A percentile compares a stretch with the other conserved stretches of the same genome.
phyloP scores from a whole-genome alignment of 2,329 filamentous ascomycete species.

The Hypoxylon rubiginosum region DNA sequence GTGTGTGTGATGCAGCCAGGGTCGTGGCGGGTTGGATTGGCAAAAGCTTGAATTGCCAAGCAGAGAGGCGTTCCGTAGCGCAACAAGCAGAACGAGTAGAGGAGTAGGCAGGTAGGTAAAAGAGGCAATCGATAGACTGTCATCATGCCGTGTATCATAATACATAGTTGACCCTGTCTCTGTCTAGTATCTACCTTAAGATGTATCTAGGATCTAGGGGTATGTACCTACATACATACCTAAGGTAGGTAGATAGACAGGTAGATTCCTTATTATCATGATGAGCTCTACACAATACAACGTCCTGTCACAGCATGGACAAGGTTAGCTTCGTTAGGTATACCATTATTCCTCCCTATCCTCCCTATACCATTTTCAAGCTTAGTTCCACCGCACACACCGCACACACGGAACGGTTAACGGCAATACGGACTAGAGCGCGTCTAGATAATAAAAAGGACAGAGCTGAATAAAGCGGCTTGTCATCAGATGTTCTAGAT shows the following conservation, averaged over 20 bases:
- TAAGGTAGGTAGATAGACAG: no score
- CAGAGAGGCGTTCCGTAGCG: slow-evolving; percentile 11
- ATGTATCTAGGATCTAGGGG: no score
- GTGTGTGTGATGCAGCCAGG: slow-evolving; percentile 38
- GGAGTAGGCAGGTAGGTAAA: no score
- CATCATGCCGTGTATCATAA: no score
- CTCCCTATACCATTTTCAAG: not conserved
- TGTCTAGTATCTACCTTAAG: no score
- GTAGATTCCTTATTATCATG: no score
- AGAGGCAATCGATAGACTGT: no score
- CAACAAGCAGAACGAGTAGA: not conserved
- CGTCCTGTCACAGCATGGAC: not conserved
- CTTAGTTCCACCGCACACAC: slow-evolving; percentile 8
- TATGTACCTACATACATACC: no score
- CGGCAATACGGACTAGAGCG: slow-evolving; percentile 5
- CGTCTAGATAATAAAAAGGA: slow-evolving; percentile 4
- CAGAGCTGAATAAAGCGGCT: slow-evolving; percentile 27
- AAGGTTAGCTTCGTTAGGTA: no score
- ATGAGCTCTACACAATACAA: no score
- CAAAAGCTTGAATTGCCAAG: slow-evolving; percentile 40
- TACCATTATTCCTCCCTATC: not conserved
- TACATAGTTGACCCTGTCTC: no score
- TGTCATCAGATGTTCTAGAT: slow-evolving; percentile 16
- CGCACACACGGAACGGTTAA: no score
- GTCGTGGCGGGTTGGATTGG: slow-evolving; percentile 21